Base-by-base conservation (phyloP, 345 rosid genomes). In the Erucastrum elatum region DNA sequence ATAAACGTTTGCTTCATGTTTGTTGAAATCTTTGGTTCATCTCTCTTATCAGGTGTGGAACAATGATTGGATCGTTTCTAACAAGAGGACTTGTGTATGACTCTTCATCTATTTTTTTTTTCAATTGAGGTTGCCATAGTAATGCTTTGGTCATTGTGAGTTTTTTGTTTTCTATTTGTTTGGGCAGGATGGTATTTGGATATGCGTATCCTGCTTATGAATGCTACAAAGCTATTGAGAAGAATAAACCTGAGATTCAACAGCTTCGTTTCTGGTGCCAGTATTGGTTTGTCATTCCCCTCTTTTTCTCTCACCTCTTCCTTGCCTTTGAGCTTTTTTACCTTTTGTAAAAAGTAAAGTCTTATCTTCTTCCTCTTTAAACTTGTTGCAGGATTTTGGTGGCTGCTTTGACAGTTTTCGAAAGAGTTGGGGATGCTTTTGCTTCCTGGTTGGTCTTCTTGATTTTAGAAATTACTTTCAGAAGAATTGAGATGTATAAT, bases 161-260 rank as follows among this genome's bases (percentile, higher is more conserved):
- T 29, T 29, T 29, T 29, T 29, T 21, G 21, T 21, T 21, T 29
- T 29, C 30, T 29, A 29, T 51, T 61, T 70, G 29, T 68, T 82
- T 33, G 35, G 82, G 73, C 86, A 90, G 96, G 27, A 84, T 90
- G 92, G 70, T 80, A 33, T 84, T 90, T 53, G 97, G 95, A 27
- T 90, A 94, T 74, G 91, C 87, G 10, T 92, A 92, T 76, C 97
- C 95, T 0, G 97, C 97, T 15, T 92, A 87, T 59, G 85, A 92
- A 79, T 94, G 98, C 72, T 87, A 86, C 68, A 94, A 92, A 81
- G 71, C 80, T 2, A 86, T 85, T 41, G 94, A 90, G 80, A 86
- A 84, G 76, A 87, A 80, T 41, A 80, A 71, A 71, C 86, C 85
- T 25, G 89, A 85, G 61, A 77, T 78, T 60, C 85, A 83, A 69